A percentile compares a stretch with the other conserved stretches of the same genome.
Evolutionary conservation across 2,329 filamentous ascomycete species (phyloP).

Genomic region (Lecanicillium sp.): DNA sequence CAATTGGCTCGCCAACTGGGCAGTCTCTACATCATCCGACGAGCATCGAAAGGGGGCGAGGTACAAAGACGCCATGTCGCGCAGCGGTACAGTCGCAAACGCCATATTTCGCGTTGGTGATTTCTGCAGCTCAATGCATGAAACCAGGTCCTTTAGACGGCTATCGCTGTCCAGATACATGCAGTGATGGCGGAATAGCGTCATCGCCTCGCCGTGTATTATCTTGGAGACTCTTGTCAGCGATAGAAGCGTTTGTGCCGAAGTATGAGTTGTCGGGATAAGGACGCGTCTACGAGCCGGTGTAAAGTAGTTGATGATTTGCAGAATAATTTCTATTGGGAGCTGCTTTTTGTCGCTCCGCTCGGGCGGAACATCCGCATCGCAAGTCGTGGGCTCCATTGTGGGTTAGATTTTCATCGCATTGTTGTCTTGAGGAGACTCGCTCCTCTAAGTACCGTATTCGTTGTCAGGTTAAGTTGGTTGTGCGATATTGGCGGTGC

Average conservation of each 20-base stretch:
- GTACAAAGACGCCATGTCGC: slow-evolving; percentile 31
- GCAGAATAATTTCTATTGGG: slow-evolving; percentile 10
- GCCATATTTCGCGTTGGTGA: too few species aligned
- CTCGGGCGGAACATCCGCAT: not conserved
- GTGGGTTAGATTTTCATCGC: not conserved
- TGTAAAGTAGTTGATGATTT: slow-evolving; percentile 10
- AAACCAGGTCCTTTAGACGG: not conserved
- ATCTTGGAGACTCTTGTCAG: slow-evolving; percentile 26
- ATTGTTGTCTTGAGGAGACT: too few species aligned
- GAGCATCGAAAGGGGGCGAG: slow-evolving; percentile 27
- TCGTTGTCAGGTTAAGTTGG: too few species aligned
- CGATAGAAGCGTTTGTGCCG: slow-evolving; percentile 26
- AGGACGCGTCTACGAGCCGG: slow-evolving; percentile 7
- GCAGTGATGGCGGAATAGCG: slow-evolving; percentile 26
- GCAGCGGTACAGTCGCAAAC: slow-evolving; percentile 15
- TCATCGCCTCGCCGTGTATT: slow-evolving; percentile 23
- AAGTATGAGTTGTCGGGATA: slow-evolving; percentile 20
- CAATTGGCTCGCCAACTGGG: slow-evolving; percentile 31
- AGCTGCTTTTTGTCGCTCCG: slow-evolving; percentile 2
- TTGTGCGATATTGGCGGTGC: too few species aligned
- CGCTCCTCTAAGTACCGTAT: too few species aligned
- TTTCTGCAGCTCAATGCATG: not conserved
- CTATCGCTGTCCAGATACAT: slow-evolving; percentile 24
- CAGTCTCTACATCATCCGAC: slow-evolving; percentile 31
- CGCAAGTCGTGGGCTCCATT: not conserved